Base-by-base conservation (phyloP, 805 yeast genomes). In the Ogataea ramenticola region DNA sequence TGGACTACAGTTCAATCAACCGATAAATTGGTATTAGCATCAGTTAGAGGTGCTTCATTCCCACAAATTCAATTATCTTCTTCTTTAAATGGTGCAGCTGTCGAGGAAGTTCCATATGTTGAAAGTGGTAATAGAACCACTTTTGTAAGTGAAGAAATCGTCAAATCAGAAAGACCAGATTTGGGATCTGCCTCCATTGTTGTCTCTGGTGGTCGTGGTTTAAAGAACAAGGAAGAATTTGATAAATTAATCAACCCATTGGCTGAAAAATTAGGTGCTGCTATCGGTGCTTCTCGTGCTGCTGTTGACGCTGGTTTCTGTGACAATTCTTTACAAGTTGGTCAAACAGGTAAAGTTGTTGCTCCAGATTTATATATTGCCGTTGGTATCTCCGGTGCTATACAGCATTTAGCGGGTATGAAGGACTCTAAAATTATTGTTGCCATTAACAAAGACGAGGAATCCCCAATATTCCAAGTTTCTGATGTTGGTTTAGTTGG, bases 321-420 rank as follows among this genome's bases (percentile, higher is more conserved):
- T 60, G 98, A 93, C 60, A 93, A 91, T 68, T 89, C 98, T 9
- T 74, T 91, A 55, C 99, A 91, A 67, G 90, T 91, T 49, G 99
- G 99, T 44, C 99, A 91, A 68, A 91, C 99, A 10, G 99, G 99
- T 55, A 93, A 93, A 65, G 90, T 90, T 43, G 95, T 93, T 30
- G 98, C 98, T 8, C 99, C 99, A 35, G 96, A 90, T 36, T 74
- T 90, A 49, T 93, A 93, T 62, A 66, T 93, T 39, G 98, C 97
- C 3, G 80, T 90, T 36, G 99, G 99, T 50, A 79, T 93, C 46
- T 85, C 96, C 19, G 99, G 99, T 49, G 99, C 99, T 29, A 91
- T 91, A 58, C 99, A 91, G 69, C 99, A 91, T 67, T 71, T 93
- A 57, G 99, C 99, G 1, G 99, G 99, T 51, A 91, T 91, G 97